Base-by-base conservation (phyloP, 2,329 filamentous ascomycete genomes). In the Trichoderma sp. region DNA sequence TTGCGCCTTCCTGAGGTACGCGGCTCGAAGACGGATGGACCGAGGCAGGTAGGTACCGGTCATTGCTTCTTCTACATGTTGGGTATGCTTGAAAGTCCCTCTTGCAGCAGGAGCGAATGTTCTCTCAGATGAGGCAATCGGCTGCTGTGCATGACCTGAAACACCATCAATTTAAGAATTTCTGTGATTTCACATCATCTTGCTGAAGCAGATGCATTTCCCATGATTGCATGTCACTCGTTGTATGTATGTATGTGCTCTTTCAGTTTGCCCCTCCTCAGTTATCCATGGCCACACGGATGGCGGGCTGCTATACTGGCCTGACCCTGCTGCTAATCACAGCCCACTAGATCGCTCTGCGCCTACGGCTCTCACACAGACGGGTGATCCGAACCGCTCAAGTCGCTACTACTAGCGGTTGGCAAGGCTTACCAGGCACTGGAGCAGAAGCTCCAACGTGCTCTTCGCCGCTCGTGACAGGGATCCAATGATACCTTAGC, bases 401-500 rank as follows among this genome's bases (percentile, higher is more conserved):
- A 19, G n/a, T 28, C 17, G 17, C 45, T 34, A 6, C 43, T 43
- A 17, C 34, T 14, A 39, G 34, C 34, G 34, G 34, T 39, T 39
- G 10, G 10, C 34, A 3, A 39, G 34, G 34, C 34, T 12, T 39
- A 39, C 34, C 10, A 12, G 10, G 34, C 34, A 14, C 10, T 39
- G 34, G 34, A 39, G 34, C 34, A 14, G 3, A 14, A 4, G 34
- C 10, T 39, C 34, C 34, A 39, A 39, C 10, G 10, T 4, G 7
- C 6, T 30, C 30, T 3, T 30, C 30, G 30, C 30, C 30, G 30
- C 30, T 30, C 43, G 30, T 30, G 21, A 15, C 52, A 24, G 39
- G 57, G 21, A 15, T 34, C 26, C 61, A 28, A 64, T 64, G 62
- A 64, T 64, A 64, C 58, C 51, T 24, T 24, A 24, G 21, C 57